Base-by-base conservation (phyloP, 139 green algal species). In the Parachlorella kessleri region DNA sequence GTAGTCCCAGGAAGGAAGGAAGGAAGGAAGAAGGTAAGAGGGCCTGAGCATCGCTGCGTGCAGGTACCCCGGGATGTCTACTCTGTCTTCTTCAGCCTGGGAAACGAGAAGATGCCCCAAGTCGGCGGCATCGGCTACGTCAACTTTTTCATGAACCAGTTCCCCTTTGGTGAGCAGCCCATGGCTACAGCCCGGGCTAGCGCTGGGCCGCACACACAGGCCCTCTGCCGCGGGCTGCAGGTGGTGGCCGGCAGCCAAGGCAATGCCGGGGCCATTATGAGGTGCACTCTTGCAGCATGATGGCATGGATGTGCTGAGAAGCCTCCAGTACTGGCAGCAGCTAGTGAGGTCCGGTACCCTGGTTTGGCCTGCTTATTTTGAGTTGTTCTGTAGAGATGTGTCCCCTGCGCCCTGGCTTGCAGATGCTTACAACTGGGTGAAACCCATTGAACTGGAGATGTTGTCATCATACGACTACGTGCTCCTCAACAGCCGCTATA, bases 91-190 rank as follows among this genome's bases (percentile, higher is more conserved):
- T 55, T 81, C 41, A 40, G 48, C 28, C 75, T 81, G 66, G 75
- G 75, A 24, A 81, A 81, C 36, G 75, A 81, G 37, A 81, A 81
- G 66, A 41, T 81, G 75, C 75, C 75, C 66, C 68, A 38, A 2
- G 41, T 67, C 36, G 66, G 37, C 26, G 75, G 75, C 18, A 32
- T 81, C 1, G 66, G 75, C 33, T 66, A 81, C 28, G 75, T 81
- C 66, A 81, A 81, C 48, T 75, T 81, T 26, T 81, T 69, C 66
- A 81, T 81, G 75, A 72, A 65, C 75, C 75, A 73, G 73, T 35
- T 55, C 10, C 10, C 48, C 26, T 14, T 68, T 28, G 2, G 68
- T 28, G 38, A 59, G 48, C 14, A n/a, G n/a, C n/a, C n/a, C n/a
- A n/a, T n/a, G n/a, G 0, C 48, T 59, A 18, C 48, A 59, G 21